Evolutionary conservation across 768 basidiomycete genomes (phyloP).

Genomic region (Leccinum sublutescens): DNA sequence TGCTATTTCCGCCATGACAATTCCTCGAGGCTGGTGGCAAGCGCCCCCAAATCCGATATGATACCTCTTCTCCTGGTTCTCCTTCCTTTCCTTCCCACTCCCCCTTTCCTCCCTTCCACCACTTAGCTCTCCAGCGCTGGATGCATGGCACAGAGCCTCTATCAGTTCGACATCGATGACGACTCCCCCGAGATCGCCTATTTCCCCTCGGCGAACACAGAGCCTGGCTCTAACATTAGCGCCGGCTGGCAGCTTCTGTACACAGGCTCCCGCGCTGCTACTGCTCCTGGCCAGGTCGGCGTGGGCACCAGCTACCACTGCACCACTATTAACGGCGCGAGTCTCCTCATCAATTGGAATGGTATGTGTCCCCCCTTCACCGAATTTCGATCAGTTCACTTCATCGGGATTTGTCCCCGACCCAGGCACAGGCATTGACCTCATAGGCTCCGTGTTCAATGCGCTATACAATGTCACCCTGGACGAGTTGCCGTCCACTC

Average conservation of each 20-base stretch:
- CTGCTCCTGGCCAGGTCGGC: slow-evolving; percentile 42
- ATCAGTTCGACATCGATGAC: slow-evolving; percentile 55
- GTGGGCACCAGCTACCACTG: slow-evolving; percentile 59
- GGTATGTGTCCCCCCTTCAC: slow-evolving; percentile 41
- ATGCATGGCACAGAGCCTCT: slow-evolving; percentile 30
- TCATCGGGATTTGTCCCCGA: slow-evolving; percentile 3
- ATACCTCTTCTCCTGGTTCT: slow-evolving; percentile 1
- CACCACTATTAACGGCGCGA: slow-evolving; percentile 59
- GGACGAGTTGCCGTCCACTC: slow-evolving; percentile 42
- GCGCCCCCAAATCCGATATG: background rate
- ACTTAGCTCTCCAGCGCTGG: slow-evolving; percentile 23
- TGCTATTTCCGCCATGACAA: slow-evolving; percentile 25
- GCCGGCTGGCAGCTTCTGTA: slow-evolving; percentile 73
- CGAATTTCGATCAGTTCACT: slow-evolving; percentile 1
- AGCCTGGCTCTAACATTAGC: slow-evolving; percentile 45
- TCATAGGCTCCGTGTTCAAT: slow-evolving; percentile 50
- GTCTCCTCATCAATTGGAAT: slow-evolving; percentile 55
- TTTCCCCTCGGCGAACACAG: slow-evolving; percentile 56
- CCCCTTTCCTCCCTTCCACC: slow-evolving; percentile 6
- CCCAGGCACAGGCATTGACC: slow-evolving; percentile 62
- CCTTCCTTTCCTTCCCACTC: slow-evolving; percentile 10
- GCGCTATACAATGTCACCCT: slow-evolving; percentile 49
- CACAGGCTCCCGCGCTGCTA: slow-evolving; percentile 47
- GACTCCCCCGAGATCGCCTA: slow-evolving; percentile 64
- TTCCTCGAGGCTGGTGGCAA: slow-evolving; percentile 32